Conservation (phyloP, 148 eudicot species). For the Arbutus unedo region DNA sequence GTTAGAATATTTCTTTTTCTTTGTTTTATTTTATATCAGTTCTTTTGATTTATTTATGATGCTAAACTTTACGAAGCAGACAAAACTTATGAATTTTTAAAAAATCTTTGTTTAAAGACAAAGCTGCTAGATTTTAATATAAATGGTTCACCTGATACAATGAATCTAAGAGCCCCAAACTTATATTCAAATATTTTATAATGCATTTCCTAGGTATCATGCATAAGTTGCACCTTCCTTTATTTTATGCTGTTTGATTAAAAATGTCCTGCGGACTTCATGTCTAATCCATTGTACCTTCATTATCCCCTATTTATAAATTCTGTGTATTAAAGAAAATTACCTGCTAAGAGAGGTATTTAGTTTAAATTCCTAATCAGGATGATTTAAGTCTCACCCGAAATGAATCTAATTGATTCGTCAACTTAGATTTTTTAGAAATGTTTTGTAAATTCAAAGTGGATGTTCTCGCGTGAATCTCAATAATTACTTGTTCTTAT, state of each 20-base stretch:
- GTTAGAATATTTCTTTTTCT: neutral
- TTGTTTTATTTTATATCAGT: neutral
- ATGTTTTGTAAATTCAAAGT: neutral
- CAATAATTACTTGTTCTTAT: too few relatives aligned
- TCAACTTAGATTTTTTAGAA: neutral
- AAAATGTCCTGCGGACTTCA: neutral
- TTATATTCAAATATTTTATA: neutral
- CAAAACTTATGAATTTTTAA: slow-evolving; percentile 13
- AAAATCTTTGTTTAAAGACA: slow-evolving; percentile 5
- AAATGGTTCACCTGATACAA: neutral
- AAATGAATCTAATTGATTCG: neutral
- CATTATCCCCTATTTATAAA: neutral
- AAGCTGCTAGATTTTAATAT: neutral
- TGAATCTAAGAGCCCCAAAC: neutral
- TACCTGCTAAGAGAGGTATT: neutral
- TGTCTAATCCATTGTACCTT: neutral
- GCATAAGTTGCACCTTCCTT: neutral
- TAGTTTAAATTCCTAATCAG: neutral
- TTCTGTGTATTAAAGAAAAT: neutral
- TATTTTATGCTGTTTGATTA: neutral
- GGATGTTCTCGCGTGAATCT: too few relatives aligned
- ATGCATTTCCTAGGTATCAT: neutral
- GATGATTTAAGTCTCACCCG: neutral
- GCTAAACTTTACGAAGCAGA: slow-evolving; percentile 7
- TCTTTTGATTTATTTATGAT: neutral